Evolutionary conservation across 176 grass and related monocot species (phyloP).

Genomic region (Lolium rigidum): DNA sequence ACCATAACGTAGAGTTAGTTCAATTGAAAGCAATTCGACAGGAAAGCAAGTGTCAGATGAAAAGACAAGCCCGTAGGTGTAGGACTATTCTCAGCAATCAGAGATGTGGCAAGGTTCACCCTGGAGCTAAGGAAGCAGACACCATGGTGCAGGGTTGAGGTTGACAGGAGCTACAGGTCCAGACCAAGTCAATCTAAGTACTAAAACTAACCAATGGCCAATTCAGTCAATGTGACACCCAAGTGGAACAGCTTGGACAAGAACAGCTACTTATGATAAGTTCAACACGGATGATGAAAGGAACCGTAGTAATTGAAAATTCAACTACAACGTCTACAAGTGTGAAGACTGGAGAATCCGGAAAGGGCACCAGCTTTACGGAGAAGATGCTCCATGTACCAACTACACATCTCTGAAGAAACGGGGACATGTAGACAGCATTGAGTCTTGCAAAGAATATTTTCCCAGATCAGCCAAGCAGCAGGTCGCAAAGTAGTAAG

Average conservation of each 20-base stretch:
- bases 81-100: neutral
- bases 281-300: neutral
- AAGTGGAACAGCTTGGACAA: constrained; percentile 30
- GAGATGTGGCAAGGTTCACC: constrained; percentile 16
- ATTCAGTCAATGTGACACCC: constrained; percentile 9
- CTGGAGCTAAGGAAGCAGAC: constrained; percentile 23
- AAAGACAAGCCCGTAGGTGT: constrained; percentile 9
- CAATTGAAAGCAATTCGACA: neutral
- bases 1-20: constrained; percentile 16
- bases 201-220: neutral
- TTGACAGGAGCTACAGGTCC: constrained; percentile 2
- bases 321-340: neutral
- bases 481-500: neutral
- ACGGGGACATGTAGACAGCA: neutral
- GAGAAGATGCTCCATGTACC: neutral
- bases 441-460: neutral
- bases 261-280: constrained; percentile 29
- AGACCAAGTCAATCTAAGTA: constrained; percentile 44
- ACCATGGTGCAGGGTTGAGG: constrained; percentile 25
- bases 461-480: constrained; percentile 9
- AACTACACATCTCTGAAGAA: constrained; percentile 12
- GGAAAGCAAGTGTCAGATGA: neutral
- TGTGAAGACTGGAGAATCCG: neutral
- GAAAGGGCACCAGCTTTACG: neutral
- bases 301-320: constrained; percentile 2